These are phyloP conservation scores for Yarrowia hollandica DNA, from an alignment of 805 yeast species.

Conservation along the genomic window DNA sequence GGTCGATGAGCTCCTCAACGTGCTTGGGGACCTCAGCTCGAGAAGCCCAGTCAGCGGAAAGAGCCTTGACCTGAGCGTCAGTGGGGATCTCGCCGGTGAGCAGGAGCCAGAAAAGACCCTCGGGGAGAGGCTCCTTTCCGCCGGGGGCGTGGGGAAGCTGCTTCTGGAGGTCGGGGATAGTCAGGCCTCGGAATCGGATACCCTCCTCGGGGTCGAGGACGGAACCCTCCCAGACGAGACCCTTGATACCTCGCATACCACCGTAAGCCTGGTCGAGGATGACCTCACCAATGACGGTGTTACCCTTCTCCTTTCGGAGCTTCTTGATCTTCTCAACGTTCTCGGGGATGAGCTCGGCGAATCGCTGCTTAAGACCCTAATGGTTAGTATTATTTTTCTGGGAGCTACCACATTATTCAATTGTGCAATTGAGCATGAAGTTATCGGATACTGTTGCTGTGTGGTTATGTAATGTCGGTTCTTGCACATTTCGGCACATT, in stretches of 20 bases:
- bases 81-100: slow-evolving; percentile 74
- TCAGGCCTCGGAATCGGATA: slow-evolving; percentile 80
- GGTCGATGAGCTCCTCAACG: slow-evolving; percentile 59
- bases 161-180: slow-evolving; percentile 75
- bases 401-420: too few species aligned
- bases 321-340: slow-evolving; percentile 87
- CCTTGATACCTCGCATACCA: slow-evolving; percentile 88
- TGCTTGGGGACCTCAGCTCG: slow-evolving; percentile 66
- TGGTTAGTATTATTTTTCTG: too few species aligned
- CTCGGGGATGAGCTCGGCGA: slow-evolving; percentile 87
- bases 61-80: slow-evolving; percentile 54
- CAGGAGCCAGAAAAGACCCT: slow-evolving; percentile 68
- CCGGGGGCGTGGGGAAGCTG: slow-evolving; percentile 74
- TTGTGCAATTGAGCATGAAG: background rate
- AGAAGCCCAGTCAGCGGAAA: slow-evolving; percentile 62
- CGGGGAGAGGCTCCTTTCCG: slow-evolving; percentile 64
- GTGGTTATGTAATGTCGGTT: too few species aligned
- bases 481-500: too few species aligned
- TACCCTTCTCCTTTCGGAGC: slow-evolving; percentile 86
- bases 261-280: slow-evolving; percentile 80
- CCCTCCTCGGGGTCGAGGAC: slow-evolving; percentile 84
- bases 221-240: slow-evolving; percentile 86
- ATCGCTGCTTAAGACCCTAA: slow-evolving; percentile 80
- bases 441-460: too few species aligned
- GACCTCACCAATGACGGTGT: slow-evolving; percentile 73